Base-by-base conservation (phyloP, 1,139 yeast species). In the Hanseniaspora gamundiae region DNA sequence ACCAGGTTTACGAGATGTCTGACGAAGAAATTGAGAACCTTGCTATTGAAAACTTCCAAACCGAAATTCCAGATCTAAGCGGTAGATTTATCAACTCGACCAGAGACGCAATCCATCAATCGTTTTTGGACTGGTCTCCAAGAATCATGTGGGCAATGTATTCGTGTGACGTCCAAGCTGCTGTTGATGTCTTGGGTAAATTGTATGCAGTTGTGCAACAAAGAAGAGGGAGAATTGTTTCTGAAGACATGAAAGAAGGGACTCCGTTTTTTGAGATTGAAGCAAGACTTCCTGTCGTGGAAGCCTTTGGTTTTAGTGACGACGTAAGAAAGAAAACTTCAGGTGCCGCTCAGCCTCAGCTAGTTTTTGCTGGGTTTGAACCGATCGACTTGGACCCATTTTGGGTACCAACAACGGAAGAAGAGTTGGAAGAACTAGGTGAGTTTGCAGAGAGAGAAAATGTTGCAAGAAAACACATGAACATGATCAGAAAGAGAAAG, bases 321-420 rank as follows among this genome's bases (percentile, higher is more conserved):
- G 97, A 91, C 52, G 85, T 93, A 41, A 72, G 98, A 49, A 91
- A 87, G 65, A 76, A 77, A 54, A 88, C 98, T 0, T 84, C 95
- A 1, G 99, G 99, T 45, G 94, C 96, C 4, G 98, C 98, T 3
- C 83, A 86, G 57, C 98, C 98, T 0, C 98, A 91, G 62, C 70
- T 93, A 47, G 85, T 88, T 6, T 91, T 91, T 57, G 75, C 82
- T 40, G 98, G 98, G 1, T 93, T 74, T 60, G 94, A 87, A 55
- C 68, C 80, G 50, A 73, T 88, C 43, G 94, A 86, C 49, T 76
- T 83, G 52, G 97, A 93, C 66, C 99, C 99, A 35, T 93, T 82
- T 70, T 93, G 99, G 99, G 95, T 91, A 11, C 98, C 99, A n/a
- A 85, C 91, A 6, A 93, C 98, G 0, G 96, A 85, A 55, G 97